Conservation (phyloP, 2,329 filamentous ascomycete species). For the Pezicula neosporulosa region DNA sequence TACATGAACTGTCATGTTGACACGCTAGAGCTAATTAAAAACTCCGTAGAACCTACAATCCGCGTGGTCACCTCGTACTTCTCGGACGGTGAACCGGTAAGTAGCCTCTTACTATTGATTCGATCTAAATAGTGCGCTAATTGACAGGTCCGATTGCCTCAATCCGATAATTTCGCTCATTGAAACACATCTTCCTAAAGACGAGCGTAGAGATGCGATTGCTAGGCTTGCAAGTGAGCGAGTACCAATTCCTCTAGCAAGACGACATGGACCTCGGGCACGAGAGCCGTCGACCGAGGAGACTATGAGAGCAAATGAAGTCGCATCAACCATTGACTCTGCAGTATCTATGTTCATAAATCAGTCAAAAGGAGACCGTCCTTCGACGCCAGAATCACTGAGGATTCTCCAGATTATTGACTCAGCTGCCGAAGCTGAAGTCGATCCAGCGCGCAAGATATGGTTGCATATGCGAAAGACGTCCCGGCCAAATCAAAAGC, state of each 20-base stretch:
- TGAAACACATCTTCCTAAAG: conserved; percentile 17
- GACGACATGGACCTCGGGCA: neutral
- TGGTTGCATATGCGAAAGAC: conserved; percentile 26
- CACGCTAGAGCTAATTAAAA: too few relatives aligned
- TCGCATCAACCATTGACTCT: neutral
- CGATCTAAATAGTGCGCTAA: too few relatives aligned
- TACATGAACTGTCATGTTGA: too few relatives aligned
- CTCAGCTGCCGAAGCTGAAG: conserved; percentile 9
- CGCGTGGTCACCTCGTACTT: conserved; percentile 45
- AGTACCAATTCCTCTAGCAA: conserved; percentile 7
- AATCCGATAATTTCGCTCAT: conserved; percentile 22
- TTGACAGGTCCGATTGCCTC: neutral
- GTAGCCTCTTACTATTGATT: too few relatives aligned
- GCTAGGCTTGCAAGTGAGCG: conserved; percentile 15
- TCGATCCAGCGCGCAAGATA: conserved; percentile 28
- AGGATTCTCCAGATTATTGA: neutral
- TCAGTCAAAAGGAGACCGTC: neutral
- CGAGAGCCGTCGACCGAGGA: conserved; percentile 12
- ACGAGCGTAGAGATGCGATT: conserved; percentile 17
- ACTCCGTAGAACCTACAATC: conserved; percentile 36
- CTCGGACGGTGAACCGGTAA: conserved; percentile 28
- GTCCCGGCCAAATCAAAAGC: conserved; percentile 12
- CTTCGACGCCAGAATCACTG: neutral
- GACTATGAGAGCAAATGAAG: conserved; percentile 9
- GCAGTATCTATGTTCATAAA: neutral